Evolutionary conservation across 1,284 basidiomycete species (phyloP), one percentile per base, ranked within the genome.

Genomic region (Mrakiaceae sp.): DNA sequence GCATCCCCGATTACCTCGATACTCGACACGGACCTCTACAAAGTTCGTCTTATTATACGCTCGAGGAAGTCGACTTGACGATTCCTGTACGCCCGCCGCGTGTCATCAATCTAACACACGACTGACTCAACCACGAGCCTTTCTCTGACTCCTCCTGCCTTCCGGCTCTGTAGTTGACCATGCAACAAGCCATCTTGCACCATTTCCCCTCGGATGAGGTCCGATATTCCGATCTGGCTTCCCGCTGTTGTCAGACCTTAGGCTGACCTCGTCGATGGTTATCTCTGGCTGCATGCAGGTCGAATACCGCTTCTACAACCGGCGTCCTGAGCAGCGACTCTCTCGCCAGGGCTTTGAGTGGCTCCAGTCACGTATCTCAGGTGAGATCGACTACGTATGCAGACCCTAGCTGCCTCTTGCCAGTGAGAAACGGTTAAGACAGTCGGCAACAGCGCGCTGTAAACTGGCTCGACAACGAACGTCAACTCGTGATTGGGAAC

Each of bases 1-100:
- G 27, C 27, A 27, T 27, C 27, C 27, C 27, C 27, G 27, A 56
- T 52, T 16, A 44, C 44, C 10, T 63, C 65, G 44, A 80, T 98
- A 63, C 82, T 98, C 64, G 95, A 98, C 75, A 96, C 93, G 0
- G 95, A 98, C 75, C 79, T 97, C 52, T 98, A 98, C 85, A 98
- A 96, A 82, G 90, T 86, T 64, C 52, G 70, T 11, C 8, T 39
- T 52, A 5, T 44, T 16, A 9, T 39, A 48, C n/a, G 46, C 12
- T 43, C 5, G 47, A 5, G 5, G 16, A 49, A 47, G 0, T 51
- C 27, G 11, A 44, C 10, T 40, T 40, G 60, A 49, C 39, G 54
- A 49, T 16, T 27, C 27, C 27, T 27, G 27, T 7, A 52, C 51
- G 5, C 6, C 54, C 48, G 50, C 47, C 63, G 50, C 57, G 11